Conservation (phyloP, 768 basidiomycete genomes). For the Punctularia strigosozonata region DNA sequence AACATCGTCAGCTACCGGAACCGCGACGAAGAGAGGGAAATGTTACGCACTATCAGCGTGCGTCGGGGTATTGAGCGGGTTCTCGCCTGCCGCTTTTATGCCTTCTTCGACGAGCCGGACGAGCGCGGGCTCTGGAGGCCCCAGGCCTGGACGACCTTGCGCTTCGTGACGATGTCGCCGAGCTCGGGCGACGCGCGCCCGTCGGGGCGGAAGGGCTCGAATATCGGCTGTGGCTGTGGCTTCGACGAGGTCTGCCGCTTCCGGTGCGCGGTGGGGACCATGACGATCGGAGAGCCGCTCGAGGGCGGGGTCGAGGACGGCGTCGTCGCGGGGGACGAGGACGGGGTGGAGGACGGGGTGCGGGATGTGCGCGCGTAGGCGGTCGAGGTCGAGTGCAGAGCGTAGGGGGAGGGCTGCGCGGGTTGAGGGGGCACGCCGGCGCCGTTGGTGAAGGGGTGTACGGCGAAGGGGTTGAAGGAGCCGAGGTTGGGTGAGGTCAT, state of each 20-base stretch:
- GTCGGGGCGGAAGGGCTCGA: slow-evolving; percentile 38
- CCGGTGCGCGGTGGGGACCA: slow-evolving; percentile 10
- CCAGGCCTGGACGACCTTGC: slow-evolving; percentile 19
- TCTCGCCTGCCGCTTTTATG: too few relatives aligned
- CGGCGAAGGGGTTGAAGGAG: slow-evolving; percentile 47
- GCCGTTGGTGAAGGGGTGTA: slow-evolving; percentile 44
- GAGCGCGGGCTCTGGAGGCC: too few relatives aligned
- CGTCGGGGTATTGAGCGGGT: too few relatives aligned
- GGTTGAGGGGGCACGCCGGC: slow-evolving; percentile 24
- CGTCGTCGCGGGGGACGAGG: slow-evolving; percentile 3
- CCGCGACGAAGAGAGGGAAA: too few relatives aligned
- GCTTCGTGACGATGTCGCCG: slow-evolving; percentile 28
- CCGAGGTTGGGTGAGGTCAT: slow-evolving; percentile 21
- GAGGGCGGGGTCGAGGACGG: background rate
- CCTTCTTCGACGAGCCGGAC: too few relatives aligned
- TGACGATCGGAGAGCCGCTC: slow-evolving; percentile 9
- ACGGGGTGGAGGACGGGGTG: slow-evolving; percentile 3
- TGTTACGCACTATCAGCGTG: too few relatives aligned
- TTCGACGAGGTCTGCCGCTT: slow-evolving; percentile 1
- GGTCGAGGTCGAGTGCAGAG: slow-evolving; percentile 27
- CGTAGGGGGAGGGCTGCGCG: slow-evolving; percentile 36
- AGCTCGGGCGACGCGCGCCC: slow-evolving; percentile 45
- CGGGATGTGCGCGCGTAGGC: slow-evolving; percentile 11
- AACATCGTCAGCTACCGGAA: too few relatives aligned
- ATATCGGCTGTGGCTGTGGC: slow-evolving; percentile 24